Percentiles rank a stretch among this genome's conserved stretches.
These are phyloP conservation scores for Oropetium thomaeum DNA, from an alignment of 176 grass and related monocot genomes.

Conservation along the genomic window DNA sequence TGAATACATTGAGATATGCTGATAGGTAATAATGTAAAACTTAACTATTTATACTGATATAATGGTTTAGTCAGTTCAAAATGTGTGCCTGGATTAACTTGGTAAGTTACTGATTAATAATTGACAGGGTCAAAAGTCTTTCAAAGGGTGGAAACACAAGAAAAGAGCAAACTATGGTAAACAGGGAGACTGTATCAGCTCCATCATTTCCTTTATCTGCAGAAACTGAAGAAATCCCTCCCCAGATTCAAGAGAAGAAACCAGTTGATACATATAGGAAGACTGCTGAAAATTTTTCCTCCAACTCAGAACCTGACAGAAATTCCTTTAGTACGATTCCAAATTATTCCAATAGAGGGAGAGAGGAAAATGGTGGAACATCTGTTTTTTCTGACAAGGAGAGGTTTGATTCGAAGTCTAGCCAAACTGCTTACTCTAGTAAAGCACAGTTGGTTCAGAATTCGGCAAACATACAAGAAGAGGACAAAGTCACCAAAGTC, in stretches of 20 bases:
- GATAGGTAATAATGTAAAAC: constrained; percentile 59
- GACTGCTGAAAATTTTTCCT: constrained; percentile 50
- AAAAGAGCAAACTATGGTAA: constrained; percentile 61
- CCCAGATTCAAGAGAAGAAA: constrained; percentile 70
- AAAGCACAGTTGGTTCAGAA: constrained; percentile 60
- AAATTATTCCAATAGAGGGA: constrained; percentile 66
- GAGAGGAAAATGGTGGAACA: constrained; percentile 56
- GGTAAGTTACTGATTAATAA: constrained; percentile 28
- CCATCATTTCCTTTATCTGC: constrained; percentile 51
- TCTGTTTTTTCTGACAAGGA: constrained; percentile 68
- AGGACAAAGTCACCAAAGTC: constrained; percentile 85
- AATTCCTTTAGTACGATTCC: constrained; percentile 66
- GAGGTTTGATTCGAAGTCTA: constrained; percentile 57
- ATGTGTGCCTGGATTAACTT: not conserved
- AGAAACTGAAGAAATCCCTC: constrained; percentile 50
- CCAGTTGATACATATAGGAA: constrained; percentile 56
- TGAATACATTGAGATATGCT: constrained; percentile 97
- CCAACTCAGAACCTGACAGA: constrained; percentile 70
- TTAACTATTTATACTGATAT: not conserved
- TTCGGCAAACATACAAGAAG: constrained; percentile 56
- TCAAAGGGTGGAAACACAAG: constrained; percentile 82
- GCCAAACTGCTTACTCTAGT: constrained; percentile 35
- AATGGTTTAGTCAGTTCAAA: constrained; percentile 12
- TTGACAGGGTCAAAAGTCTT: constrained; percentile 96
- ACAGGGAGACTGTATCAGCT: constrained; percentile 50